Percentiles rank a stretch among this genome's conserved stretches.
phyloP scores from a whole-genome alignment of 176 grass and related monocot genomes.

The Alopecurus myosuroides region DNA sequence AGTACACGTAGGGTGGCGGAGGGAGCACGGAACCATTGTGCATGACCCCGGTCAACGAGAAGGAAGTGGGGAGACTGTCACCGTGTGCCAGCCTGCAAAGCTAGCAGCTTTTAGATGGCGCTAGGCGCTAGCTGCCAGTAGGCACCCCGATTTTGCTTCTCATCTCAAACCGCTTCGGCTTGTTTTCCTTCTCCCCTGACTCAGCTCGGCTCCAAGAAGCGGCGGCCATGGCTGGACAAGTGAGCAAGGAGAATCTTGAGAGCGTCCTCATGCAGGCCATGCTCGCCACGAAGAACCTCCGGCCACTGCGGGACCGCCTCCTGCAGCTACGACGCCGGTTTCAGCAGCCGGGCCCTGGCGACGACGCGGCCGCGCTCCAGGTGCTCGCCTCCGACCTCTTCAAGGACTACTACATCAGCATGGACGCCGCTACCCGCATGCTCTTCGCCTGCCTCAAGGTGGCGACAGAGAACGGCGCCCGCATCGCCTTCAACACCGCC shows the following conservation, averaged over 20 bases:
- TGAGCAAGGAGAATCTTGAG: background rate
- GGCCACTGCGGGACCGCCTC: background rate
- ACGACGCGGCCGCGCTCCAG: background rate
- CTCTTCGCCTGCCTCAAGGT: background rate
- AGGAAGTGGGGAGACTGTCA: too few species aligned
- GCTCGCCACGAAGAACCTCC: background rate
- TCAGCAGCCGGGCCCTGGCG: background rate
- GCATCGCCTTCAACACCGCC: background rate
- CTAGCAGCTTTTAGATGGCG: too few species aligned
- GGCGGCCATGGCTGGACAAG: background rate
- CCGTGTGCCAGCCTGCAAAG: too few species aligned
- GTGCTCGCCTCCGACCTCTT: background rate
- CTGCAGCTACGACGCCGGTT: background rate
- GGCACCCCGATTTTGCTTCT: too few species aligned
- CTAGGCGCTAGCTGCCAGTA: too few species aligned
- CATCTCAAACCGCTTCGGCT: too few species aligned
- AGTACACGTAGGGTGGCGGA: too few species aligned
- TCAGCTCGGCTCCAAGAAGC: background rate
- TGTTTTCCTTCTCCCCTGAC: too few species aligned
- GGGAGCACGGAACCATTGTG: too few species aligned
- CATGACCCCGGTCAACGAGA: too few species aligned
- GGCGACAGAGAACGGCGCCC: background rate
- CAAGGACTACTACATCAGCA: background rate
- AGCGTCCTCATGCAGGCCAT: background rate
- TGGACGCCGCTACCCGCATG: background rate